Base-by-base conservation (phyloP, 768 basidiomycete species). In the Tephrocybe rancida region DNA sequence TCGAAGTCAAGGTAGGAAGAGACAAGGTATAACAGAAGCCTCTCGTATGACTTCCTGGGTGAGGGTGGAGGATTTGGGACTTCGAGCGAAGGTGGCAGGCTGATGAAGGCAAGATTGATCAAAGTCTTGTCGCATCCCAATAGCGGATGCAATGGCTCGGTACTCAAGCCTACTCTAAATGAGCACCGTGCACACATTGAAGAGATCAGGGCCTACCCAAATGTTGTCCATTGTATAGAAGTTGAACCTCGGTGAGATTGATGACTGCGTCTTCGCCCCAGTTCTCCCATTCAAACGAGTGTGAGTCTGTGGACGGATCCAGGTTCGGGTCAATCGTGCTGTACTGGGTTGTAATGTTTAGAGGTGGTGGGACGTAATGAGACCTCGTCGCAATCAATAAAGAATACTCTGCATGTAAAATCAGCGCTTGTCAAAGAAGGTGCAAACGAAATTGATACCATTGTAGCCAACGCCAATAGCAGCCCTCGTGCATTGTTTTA, bases 341-440 rank as follows among this genome's bases (percentile, higher is more conserved):
- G 52, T 73, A 72, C 5, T 66, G 65, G 30, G 67, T 50, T 16
- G 59, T 54, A 19, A 56, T 56, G 13, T 62, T 57, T 44, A 59
- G 44, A 5, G 58, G 41, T 3, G 66, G 56, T 11, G 86, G 86
- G 44, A 77, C 70, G 35, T 78, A 68, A 55, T 74, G 74, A 16
- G 85, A 83, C 48, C 84, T 80, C 60, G 81, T 86, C 10, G 88
- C 88, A 22, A 90, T 69, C 35, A 88, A 45, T 27, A 90, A 71
- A 8, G 84, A 74, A 9, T 72, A 63, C 41, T 88, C 87, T 86
- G 59, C 55, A 44, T 19, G 16, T 25, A 27, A 4, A 24, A 52
- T 30, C 56, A 21, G 19, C 30, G 10, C 25, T 38, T 32, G n/a
- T n/a, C 9, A 37, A 41, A 41, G 5, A 19, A 38, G 14, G 19